Conservation (phyloP, 2,329 filamentous ascomycete genomes). For the Trichoderma sp. region DNA sequence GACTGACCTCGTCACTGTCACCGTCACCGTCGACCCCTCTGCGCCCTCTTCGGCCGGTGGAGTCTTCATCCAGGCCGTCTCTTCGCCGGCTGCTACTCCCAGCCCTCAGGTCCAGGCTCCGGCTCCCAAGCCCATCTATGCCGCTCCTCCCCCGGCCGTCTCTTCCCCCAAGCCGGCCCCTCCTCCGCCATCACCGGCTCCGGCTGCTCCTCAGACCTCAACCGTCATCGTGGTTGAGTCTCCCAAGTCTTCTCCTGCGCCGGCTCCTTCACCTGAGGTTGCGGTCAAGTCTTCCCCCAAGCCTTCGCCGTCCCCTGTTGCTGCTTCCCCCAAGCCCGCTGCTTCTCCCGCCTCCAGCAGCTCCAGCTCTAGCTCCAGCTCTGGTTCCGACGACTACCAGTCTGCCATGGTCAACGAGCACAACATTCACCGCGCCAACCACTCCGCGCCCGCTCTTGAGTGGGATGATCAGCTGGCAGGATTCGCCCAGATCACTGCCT, state of each 20-base stretch:
- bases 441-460: slow-evolving; percentile 66
- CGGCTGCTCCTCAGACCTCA: slow-evolving; percentile 1
- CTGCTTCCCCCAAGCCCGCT: not conserved
- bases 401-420: slow-evolving; percentile 68
- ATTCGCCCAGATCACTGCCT: slow-evolving; percentile 67
- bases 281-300: not conserved
- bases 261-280: not conserved
- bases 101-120: slow-evolving; percentile 19
- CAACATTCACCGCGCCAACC: slow-evolving; percentile 84
- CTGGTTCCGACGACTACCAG: slow-evolving; percentile 37
- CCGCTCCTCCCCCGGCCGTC: slow-evolving; percentile 1
- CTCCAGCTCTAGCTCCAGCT: slow-evolving; percentile 34
- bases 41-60: slow-evolving; percentile 32
- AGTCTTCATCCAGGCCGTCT: slow-evolving; percentile 35
- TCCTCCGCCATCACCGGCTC: not conserved
- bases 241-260: slow-evolving; percentile 3
- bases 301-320: slow-evolving; percentile 22
- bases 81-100: slow-evolving; percentile 24
- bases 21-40: slow-evolving; percentile 45
- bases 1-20: slow-evolving; percentile 49
- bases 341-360: slow-evolving; percentile 11
- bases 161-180: slow-evolving; percentile 4
- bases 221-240: not conserved
- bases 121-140: slow-evolving; percentile 8
- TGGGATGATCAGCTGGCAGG: slow-evolving; percentile 69